Percentiles rank a stretch among this genome's conserved stretches.
Conservation (phyloP, 2,329 filamentous ascomycete species). For the Verticillium alfalfae region DNA sequence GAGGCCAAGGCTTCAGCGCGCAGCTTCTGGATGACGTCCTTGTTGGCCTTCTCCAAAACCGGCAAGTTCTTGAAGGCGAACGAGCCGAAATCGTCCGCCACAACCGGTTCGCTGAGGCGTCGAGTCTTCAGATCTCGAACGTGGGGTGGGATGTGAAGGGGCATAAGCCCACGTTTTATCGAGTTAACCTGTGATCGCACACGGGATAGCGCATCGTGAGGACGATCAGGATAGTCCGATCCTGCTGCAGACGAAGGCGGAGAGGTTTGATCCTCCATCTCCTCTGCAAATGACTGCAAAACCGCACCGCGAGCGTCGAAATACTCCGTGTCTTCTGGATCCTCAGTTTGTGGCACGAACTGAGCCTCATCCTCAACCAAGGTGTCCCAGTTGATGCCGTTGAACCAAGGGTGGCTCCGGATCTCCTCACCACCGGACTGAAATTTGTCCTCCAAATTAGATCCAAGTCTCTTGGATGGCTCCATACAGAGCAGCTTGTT, state of each 20-base stretch:
- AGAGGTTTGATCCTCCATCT: constrained; percentile 83
- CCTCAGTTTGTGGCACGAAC: constrained; percentile 87
- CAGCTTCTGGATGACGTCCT: constrained; percentile 95
- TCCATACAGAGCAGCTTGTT: constrained; percentile 85
- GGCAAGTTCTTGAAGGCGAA: constrained; percentile 98
- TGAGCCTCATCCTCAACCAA: constrained; percentile 93
- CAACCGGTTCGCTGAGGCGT: constrained; percentile 83
- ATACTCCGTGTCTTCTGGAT: constrained; percentile 96
- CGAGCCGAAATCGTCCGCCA: constrained; percentile 87
- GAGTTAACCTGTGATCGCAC: constrained; percentile 83
- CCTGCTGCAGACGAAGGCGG: constrained; percentile 65
- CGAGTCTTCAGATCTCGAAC: constrained; percentile 86
- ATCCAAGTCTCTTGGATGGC: constrained; percentile 74
- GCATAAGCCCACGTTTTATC: constrained; percentile 88
- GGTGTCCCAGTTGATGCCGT: constrained; percentile 80
- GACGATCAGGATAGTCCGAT: constrained; percentile 78
- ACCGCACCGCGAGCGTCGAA: constrained; percentile 91
- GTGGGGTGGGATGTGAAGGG: constrained; percentile 91
- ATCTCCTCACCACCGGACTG: constrained; percentile 86
- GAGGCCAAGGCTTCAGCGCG: constrained; percentile 80
- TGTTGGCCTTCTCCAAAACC: constrained; percentile 95
- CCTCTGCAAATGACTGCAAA: constrained; percentile 85
- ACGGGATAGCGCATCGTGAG: constrained; percentile 88
- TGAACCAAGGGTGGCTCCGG: constrained; percentile 82
- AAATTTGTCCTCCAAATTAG: constrained; percentile 79